A percentile compares a stretch with the other conserved stretches of the same genome.
Evolutionary conservation across 2,329 filamentous ascomycete genomes (phyloP).

Genomic region (Alternaria solani): DNA sequence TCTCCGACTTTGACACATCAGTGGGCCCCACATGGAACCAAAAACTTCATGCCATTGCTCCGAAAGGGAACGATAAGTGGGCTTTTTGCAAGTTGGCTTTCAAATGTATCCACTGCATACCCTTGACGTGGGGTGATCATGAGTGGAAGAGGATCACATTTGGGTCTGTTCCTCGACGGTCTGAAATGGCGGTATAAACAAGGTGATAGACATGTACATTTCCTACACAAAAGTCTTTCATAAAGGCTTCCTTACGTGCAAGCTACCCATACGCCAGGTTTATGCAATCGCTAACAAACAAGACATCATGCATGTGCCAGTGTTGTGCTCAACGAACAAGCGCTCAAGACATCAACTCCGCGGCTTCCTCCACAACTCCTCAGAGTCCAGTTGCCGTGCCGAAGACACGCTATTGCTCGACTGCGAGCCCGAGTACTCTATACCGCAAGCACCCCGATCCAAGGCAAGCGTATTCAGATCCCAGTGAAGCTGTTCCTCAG

Average conservation of each 20-base stretch:
- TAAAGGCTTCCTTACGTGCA: not conserved
- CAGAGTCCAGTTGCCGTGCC: conserved; percentile 23
- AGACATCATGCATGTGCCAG: not conserved
- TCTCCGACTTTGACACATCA: not conserved
- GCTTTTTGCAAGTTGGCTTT: not conserved
- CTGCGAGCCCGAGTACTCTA: conserved; percentile 37
- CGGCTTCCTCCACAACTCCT: conserved; percentile 40
- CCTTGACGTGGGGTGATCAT: not conserved
- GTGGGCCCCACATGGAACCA: not conserved
- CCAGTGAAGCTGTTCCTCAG: conserved; percentile 49
- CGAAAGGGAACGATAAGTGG: not conserved
- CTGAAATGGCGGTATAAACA: not conserved
- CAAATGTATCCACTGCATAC: not conserved
- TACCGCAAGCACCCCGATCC: conserved; percentile 44
- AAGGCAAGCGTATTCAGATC: conserved; percentile 42
- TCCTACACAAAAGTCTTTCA: not conserved
- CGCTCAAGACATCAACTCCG: conserved; percentile 6
- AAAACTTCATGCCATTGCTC: not conserved
- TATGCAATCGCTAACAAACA: conserved; percentile 23
- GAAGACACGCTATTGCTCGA: conserved; percentile 18
- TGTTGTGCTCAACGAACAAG: not conserved
- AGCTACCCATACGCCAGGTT: conserved; percentile 4
- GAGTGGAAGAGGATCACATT: not conserved
- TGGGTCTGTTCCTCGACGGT: not conserved
- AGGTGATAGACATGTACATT: not conserved